Conservation (phyloP, 2,329 filamentous ascomycete species). For the Metarhizium guizhouense region DNA sequence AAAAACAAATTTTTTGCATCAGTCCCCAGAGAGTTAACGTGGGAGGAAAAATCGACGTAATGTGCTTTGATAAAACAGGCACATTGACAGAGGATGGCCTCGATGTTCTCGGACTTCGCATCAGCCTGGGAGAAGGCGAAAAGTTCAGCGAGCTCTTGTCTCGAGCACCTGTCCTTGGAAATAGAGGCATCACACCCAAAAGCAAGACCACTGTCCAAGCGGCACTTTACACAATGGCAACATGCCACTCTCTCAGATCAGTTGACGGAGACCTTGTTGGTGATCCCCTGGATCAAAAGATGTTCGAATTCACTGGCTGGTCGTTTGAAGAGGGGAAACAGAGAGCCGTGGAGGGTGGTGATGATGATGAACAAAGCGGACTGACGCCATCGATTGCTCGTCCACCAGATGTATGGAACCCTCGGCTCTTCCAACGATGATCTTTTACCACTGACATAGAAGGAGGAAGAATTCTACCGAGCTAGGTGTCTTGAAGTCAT, state of each 20-base stretch:
- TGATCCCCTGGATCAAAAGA: constrained; percentile 91
- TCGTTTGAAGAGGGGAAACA: constrained; percentile 82
- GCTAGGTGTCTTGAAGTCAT: constrained; percentile 80
- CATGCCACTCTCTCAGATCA: constrained; percentile 82
- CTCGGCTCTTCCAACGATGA: neutral
- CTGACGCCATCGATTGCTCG: constrained; percentile 83
- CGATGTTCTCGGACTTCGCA: constrained; percentile 81
- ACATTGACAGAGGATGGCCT: constrained; percentile 93
- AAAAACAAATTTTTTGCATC: constrained; percentile 92
- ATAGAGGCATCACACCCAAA: neutral
- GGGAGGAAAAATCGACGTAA: constrained; percentile 87
- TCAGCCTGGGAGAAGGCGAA: constrained; percentile 54
- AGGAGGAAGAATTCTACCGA: constrained; percentile 52
- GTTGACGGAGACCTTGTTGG: constrained; percentile 86
- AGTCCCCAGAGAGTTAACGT: constrained; percentile 96
- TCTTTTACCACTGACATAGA: constrained; percentile 7
- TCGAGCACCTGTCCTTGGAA: constrained; percentile 26
- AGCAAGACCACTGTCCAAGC: constrained; percentile 31
- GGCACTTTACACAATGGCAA: constrained; percentile 90
- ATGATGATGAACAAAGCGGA: constrained; percentile 66
- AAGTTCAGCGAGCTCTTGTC: constrained; percentile 70
- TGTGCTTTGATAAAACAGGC: constrained; percentile 99
- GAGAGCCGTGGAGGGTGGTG: constrained; percentile 47
- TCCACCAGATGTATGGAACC: constrained; percentile 50
- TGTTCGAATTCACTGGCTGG: constrained; percentile 97